A percentile compares a stretch with the other conserved stretches of the same genome.
These are phyloP conservation scores for Lecanosticta acicola DNA, from an alignment of 2,329 filamentous ascomycete species.

Conservation along the genomic window DNA sequence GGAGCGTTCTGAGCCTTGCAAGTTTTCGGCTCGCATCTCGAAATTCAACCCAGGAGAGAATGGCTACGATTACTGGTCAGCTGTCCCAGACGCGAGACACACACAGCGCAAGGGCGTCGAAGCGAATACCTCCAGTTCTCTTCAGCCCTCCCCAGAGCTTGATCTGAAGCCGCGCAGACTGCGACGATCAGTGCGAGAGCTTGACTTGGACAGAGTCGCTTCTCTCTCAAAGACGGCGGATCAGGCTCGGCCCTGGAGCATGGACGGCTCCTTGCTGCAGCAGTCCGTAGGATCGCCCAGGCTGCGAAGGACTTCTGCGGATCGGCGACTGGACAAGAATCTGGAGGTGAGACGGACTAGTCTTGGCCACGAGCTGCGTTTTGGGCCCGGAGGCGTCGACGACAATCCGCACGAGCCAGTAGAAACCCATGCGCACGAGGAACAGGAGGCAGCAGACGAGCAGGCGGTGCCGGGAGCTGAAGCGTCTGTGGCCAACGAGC, in stretches of 20 bases:
- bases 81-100: slow-evolving; percentile 3
- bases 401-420: not conserved
- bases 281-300: slow-evolving; percentile 6
- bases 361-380: slow-evolving; percentile 4
- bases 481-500: not conserved
- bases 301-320: slow-evolving; percentile 17
- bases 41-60: slow-evolving; percentile 9
- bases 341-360: slow-evolving; percentile 17
- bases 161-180: slow-evolving; percentile 13
- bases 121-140: not conserved
- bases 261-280: slow-evolving; percentile 5
- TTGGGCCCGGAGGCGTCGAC: too few relatives aligned
- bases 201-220: slow-evolving; percentile 9
- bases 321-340: slow-evolving; percentile 18
- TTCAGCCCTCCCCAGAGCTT: not conserved
- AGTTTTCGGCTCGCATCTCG: slow-evolving; percentile 5
- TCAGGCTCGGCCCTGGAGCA: slow-evolving; percentile 9
- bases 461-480: not conserved
- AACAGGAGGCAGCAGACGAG: slow-evolving; percentile 2
- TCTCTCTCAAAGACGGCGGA: not conserved
- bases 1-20: slow-evolving; percentile 1
- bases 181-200: slow-evolving; percentile 14
- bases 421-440: not conserved
- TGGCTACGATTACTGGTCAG: slow-evolving; percentile 12
- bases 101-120: not conserved